Evolutionary conservation across 495 filamentous ascomycete genomes (phyloP), one percentile per base, ranked within the genome.

Genomic region (Aspergillus olivimuriae): DNA sequence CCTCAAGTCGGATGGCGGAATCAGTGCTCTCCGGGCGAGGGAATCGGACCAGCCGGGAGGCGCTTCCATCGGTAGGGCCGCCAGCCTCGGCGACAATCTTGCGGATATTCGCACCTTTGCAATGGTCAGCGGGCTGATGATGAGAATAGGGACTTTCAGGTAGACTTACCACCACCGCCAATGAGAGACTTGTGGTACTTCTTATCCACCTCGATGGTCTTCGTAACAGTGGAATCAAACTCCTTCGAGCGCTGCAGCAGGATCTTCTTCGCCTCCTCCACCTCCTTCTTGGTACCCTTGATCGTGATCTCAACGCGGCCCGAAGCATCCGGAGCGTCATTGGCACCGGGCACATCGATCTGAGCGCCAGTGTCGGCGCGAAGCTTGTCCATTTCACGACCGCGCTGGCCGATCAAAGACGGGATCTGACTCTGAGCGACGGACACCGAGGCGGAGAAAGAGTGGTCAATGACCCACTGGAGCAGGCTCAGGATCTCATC

Each of bases 181-280:
- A 99, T 99, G 31, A 99, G 68, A 20, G 82, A 80, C 58, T 84
- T 83, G 69, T 99, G 94, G 58, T 89, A 81, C 66, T 89, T 91
- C 69, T 86, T 85, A 45, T 95, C 89, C 4, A 99, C 82, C 15
- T 89, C 82, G 23, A 99, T 75, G 16, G 81, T 87, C 68, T 82
- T 82, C 12, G 82, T 80, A 41, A 95, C 75, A 11, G 80, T 95
- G 44, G 91, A 78, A 56, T 97, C 90, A 51, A 95, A 95, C 33
- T 85, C 73, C 34, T 77, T 82, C 40, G 80, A 82, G 57, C 89
- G 89, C 65, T 91, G 82, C 57, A 89, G 79, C 38, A 97, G 68
- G 19, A 90, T 65, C 70, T 86, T 86, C 80, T 94, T 91, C 4
- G 92, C 91, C 22, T 87, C 82, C 18, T 86, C 81, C 43, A 97